Conservation (phyloP, 139 green algal species). For the Coelastrella sp. region DNA sequence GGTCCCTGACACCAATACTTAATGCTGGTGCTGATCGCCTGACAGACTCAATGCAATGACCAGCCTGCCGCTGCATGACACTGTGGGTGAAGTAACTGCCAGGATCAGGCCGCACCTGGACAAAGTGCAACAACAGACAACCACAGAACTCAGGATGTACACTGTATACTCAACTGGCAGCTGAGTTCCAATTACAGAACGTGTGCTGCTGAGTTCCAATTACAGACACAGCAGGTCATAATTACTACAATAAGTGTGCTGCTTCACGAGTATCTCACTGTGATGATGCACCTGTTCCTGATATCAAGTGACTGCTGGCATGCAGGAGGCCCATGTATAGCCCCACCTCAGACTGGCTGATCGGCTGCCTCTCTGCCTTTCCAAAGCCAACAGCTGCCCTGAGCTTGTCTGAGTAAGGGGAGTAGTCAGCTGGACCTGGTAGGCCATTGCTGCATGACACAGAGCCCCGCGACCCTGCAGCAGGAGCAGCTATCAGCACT, state of each 20-base stretch:
- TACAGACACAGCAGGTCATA: not conserved
- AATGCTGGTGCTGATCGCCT: not conserved
- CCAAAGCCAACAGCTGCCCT: not conserved
- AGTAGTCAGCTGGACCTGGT: conserved; percentile 31
- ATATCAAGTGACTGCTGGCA: too few species aligned
- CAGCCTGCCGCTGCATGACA: not conserved
- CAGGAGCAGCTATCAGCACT: not conserved
- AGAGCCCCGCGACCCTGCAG: not conserved
- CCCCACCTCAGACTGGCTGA: conserved; percentile 23
- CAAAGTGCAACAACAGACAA: not conserved
- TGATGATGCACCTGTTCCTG: too few species aligned
- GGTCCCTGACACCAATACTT: not conserved
- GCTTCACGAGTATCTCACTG: too few species aligned
- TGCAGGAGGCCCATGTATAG: too few species aligned
- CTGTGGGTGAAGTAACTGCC: conserved; percentile 31
- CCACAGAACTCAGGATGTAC: not conserved
- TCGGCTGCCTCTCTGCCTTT: conserved; percentile 2
- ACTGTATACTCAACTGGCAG: too few species aligned
- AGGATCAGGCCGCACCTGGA: conserved; percentile 20
- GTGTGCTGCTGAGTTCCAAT: not conserved
- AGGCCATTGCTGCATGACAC: not conserved
- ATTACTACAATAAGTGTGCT: too few species aligned
- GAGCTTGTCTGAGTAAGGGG: not conserved
- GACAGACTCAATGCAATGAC: conserved; percentile 20
- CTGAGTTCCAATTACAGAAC: not conserved